A percentile compares a stretch with the other conserved stretches of the same genome.
Evolutionary conservation across 345 rosid species (phyloP).

Genomic region (Orychophragmus violaceus): DNA sequence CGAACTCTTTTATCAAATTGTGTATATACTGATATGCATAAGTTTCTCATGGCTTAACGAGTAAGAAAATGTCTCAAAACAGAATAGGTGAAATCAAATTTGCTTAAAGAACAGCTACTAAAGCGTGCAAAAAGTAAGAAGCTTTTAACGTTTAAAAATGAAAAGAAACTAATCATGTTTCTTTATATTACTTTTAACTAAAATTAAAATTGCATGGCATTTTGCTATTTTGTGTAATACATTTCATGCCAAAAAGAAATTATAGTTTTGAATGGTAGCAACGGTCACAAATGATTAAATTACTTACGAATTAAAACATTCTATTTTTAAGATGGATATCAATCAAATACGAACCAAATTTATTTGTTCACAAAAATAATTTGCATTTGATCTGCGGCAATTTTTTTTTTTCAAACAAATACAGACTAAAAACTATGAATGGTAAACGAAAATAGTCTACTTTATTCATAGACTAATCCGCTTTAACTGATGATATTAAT

Average conservation of each 20-base stretch:
- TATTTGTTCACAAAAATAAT: too few relatives aligned
- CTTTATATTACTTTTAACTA: not conserved
- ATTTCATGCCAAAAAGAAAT: not conserved
- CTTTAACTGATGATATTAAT: not conserved
- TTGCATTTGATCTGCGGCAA: too few relatives aligned
- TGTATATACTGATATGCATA: not conserved
- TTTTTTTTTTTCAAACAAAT: too few relatives aligned
- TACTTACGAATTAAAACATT: too few relatives aligned
- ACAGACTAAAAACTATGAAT: too few relatives aligned
- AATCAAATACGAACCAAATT: too few relatives aligned
- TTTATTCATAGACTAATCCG: too few relatives aligned
- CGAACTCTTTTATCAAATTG: not conserved
- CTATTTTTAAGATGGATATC: too few relatives aligned
- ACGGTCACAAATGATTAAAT: too few relatives aligned
- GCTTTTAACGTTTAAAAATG: not conserved
- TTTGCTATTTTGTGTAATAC: not conserved
- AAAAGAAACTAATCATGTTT: constrained; percentile 4
- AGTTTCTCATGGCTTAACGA: constrained; percentile 18
- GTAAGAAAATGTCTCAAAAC: constrained; percentile 18
- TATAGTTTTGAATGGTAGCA: too few relatives aligned
- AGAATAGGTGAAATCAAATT: constrained; percentile 5
- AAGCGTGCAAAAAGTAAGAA: constrained; percentile 15
- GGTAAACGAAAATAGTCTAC: too few relatives aligned
- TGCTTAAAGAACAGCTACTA: not conserved
- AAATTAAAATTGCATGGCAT: not conserved